Evolutionary conservation across 805 yeast species (phyloP).

Genomic region (Wickerhamomyces pijperi): DNA sequence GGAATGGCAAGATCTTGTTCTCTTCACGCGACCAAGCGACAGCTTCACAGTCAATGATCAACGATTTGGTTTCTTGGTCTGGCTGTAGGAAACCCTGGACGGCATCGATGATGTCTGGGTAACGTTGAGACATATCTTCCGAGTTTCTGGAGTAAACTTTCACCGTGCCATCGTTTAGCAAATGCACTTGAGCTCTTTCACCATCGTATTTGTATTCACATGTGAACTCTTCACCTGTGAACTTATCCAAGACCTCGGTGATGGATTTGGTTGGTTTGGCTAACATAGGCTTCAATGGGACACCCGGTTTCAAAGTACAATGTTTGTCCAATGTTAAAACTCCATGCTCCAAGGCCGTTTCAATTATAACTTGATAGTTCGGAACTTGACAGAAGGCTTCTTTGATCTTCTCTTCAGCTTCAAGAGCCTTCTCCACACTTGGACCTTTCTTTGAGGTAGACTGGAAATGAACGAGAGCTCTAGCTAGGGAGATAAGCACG

Average conservation of each 20-base stretch:
- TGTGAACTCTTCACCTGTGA: conserved; percentile 75
- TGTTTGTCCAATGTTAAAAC: conserved; percentile 51
- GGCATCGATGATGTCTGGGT: conserved; percentile 77
- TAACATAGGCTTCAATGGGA: conserved; percentile 94
- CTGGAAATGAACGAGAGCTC: conserved; percentile 66
- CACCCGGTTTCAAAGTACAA: conserved; percentile 77
- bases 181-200: conserved; percentile 92
- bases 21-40: conserved; percentile 89
- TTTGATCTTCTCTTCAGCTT: conserved; percentile 69
- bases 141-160: conserved; percentile 86
- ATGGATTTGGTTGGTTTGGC: conserved; percentile 96
- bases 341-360: conserved; percentile 56
- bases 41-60: conserved; percentile 91
- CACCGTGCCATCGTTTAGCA: conserved; percentile 52
- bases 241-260: conserved; percentile 83
- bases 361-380: conserved; percentile 72
- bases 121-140: conserved; percentile 93
- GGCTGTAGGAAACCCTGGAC: conserved; percentile 45
- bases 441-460: conserved; percentile 21
- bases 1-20: conserved; percentile 84
- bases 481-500: conserved; percentile 73
- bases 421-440: conserved; percentile 32
- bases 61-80: conserved; percentile 29
- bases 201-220: conserved; percentile 98
- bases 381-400: conserved; percentile 88